phyloP scores from a whole-genome alignment of 2,329 filamentous ascomycete genomes.

The Diatrype stigma region DNA sequence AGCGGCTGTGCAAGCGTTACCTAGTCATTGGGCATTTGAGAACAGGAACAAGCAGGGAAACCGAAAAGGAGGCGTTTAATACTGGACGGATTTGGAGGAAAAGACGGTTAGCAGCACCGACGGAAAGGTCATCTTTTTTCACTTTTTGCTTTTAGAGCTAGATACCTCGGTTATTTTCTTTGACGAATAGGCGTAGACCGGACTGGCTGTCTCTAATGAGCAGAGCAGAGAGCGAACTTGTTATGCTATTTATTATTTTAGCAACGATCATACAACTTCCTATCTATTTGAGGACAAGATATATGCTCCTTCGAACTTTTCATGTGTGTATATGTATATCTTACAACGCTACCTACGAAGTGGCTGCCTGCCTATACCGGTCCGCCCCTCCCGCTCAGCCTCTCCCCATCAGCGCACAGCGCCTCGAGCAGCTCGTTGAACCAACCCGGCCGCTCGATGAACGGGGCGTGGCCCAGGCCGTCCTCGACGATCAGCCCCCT shows the following conservation, averaged over 20 bases:
- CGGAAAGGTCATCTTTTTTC: background rate
- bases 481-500: conserved; percentile 62
- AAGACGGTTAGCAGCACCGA: background rate
- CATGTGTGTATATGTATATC: no score
- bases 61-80: background rate
- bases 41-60: background rate
- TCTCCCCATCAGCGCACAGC: conserved; percentile 48
- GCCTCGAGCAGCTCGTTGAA: conserved; percentile 62
- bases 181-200: background rate
- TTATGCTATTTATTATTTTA: background rate
- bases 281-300: background rate
- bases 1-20: conserved; percentile 4
- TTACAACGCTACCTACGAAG: background rate
- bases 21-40: background rate
- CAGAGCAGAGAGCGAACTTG: background rate
- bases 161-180: background rate
- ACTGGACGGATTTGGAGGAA: background rate
- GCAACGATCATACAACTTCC: background rate
- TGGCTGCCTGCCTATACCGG: background rate
- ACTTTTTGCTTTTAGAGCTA: background rate
- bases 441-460: conserved; percentile 66
- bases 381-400: conserved; percentile 32
- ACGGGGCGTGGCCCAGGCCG: conserved; percentile 65
- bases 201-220: background rate
- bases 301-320: no score